Percentiles rank a stretch among this genome's conserved stretches.
Conservation (phyloP, 2,329 filamentous ascomycete species). For the Sporothrix schenckii region DNA sequence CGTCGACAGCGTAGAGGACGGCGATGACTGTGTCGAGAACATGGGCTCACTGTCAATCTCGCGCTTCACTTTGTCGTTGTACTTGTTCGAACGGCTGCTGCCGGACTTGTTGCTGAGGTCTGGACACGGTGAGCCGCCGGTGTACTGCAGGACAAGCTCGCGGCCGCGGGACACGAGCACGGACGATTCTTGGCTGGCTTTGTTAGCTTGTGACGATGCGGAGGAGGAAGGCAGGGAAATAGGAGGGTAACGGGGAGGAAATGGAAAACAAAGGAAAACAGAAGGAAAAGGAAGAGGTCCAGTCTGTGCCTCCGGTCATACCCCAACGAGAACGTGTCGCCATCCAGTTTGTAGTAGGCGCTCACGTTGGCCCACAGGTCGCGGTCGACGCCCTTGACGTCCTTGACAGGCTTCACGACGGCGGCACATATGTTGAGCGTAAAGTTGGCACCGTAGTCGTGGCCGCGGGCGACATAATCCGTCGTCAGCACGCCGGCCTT, state of each 20-base stretch:
- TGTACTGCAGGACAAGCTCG: slow-evolving; percentile 77
- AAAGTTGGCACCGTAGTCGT: slow-evolving; percentile 79
- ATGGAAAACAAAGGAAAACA: not conserved
- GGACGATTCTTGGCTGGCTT: slow-evolving; percentile 57
- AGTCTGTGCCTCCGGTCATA: slow-evolving; percentile 47
- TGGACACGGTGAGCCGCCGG: slow-evolving; percentile 73
- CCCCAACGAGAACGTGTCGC: slow-evolving; percentile 74
- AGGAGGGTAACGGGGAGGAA: no score
- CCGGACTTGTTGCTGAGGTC: slow-evolving; percentile 43
- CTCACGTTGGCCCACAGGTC: slow-evolving; percentile 71
- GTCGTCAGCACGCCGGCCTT: slow-evolving; percentile 49
- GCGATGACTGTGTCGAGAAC: slow-evolving; percentile 15
- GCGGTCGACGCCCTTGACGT: slow-evolving; percentile 67
- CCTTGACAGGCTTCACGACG: slow-evolving; percentile 67
- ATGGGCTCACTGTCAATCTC: slow-evolving; percentile 39
- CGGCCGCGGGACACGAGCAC: slow-evolving; percentile 64
- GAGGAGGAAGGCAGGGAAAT: no score
- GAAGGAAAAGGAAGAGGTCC: slow-evolving; percentile 26
- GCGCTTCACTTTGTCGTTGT: not conserved
- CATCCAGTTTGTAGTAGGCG: slow-evolving; percentile 71
- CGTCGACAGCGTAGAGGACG: slow-evolving; percentile 19
- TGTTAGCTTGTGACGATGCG: not conserved
- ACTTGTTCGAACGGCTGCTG: slow-evolving; percentile 42
- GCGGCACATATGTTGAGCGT: slow-evolving; percentile 80
- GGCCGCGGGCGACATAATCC: slow-evolving; percentile 68